Evolutionary conservation across 2,329 filamentous ascomycete genomes (phyloP), one percentile per base, ranked within the genome.

Genomic region (Tolypocladium amazonense): DNA sequence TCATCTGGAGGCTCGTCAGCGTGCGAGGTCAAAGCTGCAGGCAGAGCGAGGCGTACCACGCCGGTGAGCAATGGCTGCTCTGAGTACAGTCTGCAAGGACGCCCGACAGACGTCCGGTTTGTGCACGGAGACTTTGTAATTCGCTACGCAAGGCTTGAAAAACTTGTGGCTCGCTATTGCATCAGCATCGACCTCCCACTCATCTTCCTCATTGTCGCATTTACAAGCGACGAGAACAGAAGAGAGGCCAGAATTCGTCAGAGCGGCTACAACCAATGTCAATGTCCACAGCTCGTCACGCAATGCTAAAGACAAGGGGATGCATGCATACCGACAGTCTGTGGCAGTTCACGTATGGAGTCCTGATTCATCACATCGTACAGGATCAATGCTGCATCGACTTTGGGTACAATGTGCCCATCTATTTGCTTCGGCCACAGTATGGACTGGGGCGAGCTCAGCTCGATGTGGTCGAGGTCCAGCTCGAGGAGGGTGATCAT

Each of bases 171-270:
- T 74, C 55, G 81, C 77, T 52, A 94, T 81, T 59, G 77, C 81
- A 35, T 85, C 79, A 18, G 88, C 83, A 68, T 93, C 86, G 59
- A 95, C 80, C 69, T 90, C 83, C 68, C 88, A 86, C 61, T 85
- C 78, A 60, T 83, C 81, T 63, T 87, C 83, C 56, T 88, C 86
- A 57, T 86, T 83, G 72, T 97, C 93, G 77, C 90, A 96, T 79
- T 97, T 97, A 72, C 88, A 93, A 59, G 91, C 90, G 57, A 95
- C 89, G 50, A 97, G 82, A 63, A 93, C 81, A 58, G 88, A 88
- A 11, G 92, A 91, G 45, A 96, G 75, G 30, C 82, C 81, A 23
- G 88, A 86, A 66, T 87, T 88, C 60, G 85, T 83, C 57, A 96
- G 79, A 50, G 88, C 87, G 75, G 85, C 92, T 95, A 72, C 67